Conservation (phyloP, 257 asterid species). For the Solanum piurae region DNA sequence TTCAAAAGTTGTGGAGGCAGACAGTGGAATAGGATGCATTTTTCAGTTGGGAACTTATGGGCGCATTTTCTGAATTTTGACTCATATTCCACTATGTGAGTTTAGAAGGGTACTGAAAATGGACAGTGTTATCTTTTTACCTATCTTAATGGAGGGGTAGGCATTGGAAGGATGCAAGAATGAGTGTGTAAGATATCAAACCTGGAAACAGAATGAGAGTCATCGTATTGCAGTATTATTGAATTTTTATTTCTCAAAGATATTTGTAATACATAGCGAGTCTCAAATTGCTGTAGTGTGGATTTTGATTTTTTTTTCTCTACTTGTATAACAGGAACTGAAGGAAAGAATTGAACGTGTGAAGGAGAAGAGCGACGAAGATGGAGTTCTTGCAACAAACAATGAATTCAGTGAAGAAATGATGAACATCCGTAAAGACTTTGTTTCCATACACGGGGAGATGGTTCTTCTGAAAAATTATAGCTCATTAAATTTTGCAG, state of each 20-base stretch:
- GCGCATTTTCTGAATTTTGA: not conserved
- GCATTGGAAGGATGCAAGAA: not conserved
- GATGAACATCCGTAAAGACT: slow-evolving; percentile 64
- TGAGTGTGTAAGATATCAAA: not conserved
- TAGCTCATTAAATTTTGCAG: slow-evolving; percentile 92
- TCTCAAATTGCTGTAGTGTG: not conserved
- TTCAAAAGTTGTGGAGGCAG: not conserved
- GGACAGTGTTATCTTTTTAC: not conserved
- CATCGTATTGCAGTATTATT: not conserved
- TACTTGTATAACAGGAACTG: slow-evolving; percentile 35
- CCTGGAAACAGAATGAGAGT: not conserved
- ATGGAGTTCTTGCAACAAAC: slow-evolving; percentile 29
- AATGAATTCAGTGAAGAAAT: slow-evolving; percentile 54
- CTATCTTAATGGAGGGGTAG: not conserved
- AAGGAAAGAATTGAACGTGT: slow-evolving; percentile 60
- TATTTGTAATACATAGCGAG: not conserved
- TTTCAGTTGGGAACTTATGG: not conserved
- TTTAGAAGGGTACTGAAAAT: not conserved
- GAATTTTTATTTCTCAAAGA: not conserved
- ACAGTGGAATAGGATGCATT: not conserved
- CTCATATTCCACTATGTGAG: not conserved
- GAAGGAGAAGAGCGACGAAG: slow-evolving; percentile 28
- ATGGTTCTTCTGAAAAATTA: slow-evolving; percentile 87
- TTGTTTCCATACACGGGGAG: slow-evolving; percentile 83
- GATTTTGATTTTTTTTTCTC: not conserved